Evolutionary conservation across 331 rosid genomes (phyloP), one percentile per base, ranked within the genome.

Genomic region (Pyrus hybrid): DNA sequence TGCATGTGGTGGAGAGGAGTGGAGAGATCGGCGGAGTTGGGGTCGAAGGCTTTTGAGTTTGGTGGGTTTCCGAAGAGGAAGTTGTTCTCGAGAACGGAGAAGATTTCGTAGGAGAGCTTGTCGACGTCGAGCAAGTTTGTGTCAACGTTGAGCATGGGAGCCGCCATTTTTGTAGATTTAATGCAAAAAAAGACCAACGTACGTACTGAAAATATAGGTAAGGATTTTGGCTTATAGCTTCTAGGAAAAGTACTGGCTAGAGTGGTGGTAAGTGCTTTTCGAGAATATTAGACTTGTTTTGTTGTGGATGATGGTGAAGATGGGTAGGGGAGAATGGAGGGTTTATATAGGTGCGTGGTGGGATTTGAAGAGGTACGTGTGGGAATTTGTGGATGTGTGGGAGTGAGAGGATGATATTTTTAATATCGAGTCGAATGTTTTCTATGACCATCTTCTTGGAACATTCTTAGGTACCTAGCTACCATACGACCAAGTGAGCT

Each of bases 21-120:
- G 53, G 67, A 22, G 30, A 58, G 17, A 58, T 58, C 28, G 13
- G 53, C 9, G 11, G 71, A 23, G 47, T 22, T 71, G 26, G 72
- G n/a, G 20, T 13, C 12, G 14, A 7, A 20, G 5, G 13, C 6
- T 11, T 53, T 53, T 14, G 29, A 6, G 58, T 78, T 69, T 84
- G n/a, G 79, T 4, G 85, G 76, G 47, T 70, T n/a, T 1, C 96
- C 96, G 51, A 93, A 93, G 60, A 93, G 96, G 81, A 93, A 93
- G 47, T 90, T 87, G 68, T 88, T 93, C 32, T 93, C 98, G 30
- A 93, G 80, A 29, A 91, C 84, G 58, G 98, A 93, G 92, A 93
- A 93, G 87, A 93, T 93, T 81, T 93, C 96, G 63, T 90, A 85
- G 77, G 96, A 85, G 81, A 93, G 97, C 85, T 91, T 91, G 70